phyloP scores from a whole-genome alignment of 129 eudicot species.

The Solidago caesia region DNA sequence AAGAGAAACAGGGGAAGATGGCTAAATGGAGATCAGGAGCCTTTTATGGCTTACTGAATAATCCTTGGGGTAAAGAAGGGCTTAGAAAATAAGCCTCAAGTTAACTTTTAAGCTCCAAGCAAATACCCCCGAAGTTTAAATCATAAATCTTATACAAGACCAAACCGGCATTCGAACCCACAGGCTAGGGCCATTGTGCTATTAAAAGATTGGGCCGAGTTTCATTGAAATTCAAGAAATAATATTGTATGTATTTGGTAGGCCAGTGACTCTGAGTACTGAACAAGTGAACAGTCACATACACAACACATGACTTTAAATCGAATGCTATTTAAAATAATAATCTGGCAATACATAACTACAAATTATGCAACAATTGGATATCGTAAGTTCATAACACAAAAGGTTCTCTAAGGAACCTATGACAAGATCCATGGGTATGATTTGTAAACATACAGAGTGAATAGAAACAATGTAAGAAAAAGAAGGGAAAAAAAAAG shows the following conservation, averaged over 20 bases:
- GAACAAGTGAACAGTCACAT: too few species aligned
- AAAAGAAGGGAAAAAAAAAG: not conserved
- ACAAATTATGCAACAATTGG: not conserved
- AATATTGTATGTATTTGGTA: not conserved
- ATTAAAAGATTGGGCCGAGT: too few species aligned
- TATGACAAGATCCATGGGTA: conserved; percentile 15
- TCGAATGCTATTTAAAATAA: not conserved
- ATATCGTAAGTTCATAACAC: not conserved
- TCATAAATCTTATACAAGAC: not conserved
- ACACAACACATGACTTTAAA: too few species aligned
- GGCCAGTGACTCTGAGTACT: not conserved
- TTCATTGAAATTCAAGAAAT: not conserved
- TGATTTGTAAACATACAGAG: not conserved
- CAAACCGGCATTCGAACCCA: too few species aligned
- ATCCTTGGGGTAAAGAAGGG: too few species aligned
- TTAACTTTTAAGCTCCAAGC: too few species aligned
- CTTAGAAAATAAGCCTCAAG: too few species aligned
- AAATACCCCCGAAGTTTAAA: too few species aligned
- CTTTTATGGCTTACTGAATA: too few species aligned
- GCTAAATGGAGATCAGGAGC: too few species aligned
- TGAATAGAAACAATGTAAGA: not conserved
- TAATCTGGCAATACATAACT: not conserved
- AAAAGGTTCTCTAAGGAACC: not conserved
- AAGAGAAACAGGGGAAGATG: too few species aligned
- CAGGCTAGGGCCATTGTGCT: too few species aligned